Percentiles rank a stretch among this genome's conserved stretches.
Evolutionary conservation across 2,329 filamentous ascomycete species (phyloP).

Genomic region (Pyrenophora teres): DNA sequence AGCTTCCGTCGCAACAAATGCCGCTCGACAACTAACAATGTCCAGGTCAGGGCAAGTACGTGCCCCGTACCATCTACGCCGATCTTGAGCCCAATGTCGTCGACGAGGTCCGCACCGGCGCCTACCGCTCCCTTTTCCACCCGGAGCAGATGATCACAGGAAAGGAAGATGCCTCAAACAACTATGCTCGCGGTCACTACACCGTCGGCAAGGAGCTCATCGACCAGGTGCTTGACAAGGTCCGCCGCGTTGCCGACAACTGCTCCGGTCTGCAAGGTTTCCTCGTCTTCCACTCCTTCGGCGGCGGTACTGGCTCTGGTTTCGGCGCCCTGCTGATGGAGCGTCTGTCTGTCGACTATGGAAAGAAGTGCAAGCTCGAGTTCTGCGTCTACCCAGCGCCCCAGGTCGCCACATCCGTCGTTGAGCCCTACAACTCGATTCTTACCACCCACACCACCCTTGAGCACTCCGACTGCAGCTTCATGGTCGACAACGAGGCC

Average conservation of each 20-base stretch:
- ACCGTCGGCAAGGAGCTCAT: conserved; percentile 99
- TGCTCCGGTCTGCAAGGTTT: conserved; percentile 98
- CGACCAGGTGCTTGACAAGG: conserved; percentile 96
- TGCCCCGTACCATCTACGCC: conserved; percentile 98
- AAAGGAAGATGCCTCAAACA: conserved; percentile 99
- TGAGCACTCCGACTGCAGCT: conserved; percentile 99
- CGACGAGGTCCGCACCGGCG: conserved; percentile 97
- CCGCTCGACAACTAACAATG: conserved; percentile 29
- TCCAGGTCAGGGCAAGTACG: conserved; percentile 95
- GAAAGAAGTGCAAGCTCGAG: conserved; percentile 99
- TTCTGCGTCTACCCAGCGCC: conserved; percentile 99
- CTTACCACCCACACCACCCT: conserved; percentile 98
- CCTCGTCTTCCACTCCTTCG: conserved; percentile 99
- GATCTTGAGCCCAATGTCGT: conserved; percentile 99
- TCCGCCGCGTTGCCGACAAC: conserved; percentile 93
- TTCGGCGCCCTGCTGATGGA: conserved; percentile 99
- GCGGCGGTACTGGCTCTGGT: conserved; percentile 97
- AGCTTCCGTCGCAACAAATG: conserved; percentile 28
- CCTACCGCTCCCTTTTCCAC: conserved; percentile 97
- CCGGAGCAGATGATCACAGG: conserved; percentile 99
- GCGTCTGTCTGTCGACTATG: conserved; percentile 97
- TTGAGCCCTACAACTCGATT: conserved; percentile 99
- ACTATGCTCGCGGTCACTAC: conserved; percentile 99
- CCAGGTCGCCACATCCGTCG: conserved; percentile 94
- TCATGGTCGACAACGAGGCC: conserved; percentile 99